Conservation (phyloP, 495 filamentous ascomycete species). For the Letharia columbiana region DNA sequence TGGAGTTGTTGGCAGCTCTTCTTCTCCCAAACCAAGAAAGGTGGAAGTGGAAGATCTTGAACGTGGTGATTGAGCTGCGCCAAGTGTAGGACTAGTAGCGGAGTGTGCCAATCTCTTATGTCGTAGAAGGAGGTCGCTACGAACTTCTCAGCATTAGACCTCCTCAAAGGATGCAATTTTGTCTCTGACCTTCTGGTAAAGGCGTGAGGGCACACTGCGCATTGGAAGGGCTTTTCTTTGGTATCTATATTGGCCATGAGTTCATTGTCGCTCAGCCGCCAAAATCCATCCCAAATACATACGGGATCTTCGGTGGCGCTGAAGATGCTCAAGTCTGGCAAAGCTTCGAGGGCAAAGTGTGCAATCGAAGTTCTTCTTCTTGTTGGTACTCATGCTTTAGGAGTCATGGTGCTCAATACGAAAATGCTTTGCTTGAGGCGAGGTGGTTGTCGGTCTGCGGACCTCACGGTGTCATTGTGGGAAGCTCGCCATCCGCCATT, state of each 20-base stretch:
- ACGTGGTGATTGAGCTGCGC: neutral
- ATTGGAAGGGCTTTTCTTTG: slow-evolving; percentile 3
- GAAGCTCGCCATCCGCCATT: too few relatives aligned
- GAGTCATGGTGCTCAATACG: too few relatives aligned
- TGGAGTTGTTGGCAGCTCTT: neutral
- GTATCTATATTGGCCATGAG: neutral
- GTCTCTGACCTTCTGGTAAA: neutral
- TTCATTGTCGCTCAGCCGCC: neutral
- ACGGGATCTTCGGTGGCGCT: neutral
- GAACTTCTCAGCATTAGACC: neutral
- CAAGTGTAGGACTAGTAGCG: too few relatives aligned
- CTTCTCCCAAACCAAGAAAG: neutral
- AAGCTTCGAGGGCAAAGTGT: neutral
- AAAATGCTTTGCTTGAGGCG: too few relatives aligned
- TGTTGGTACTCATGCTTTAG: too few relatives aligned
- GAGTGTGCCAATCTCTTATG: neutral
- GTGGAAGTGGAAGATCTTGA: neutral
- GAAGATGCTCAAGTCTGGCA: slow-evolving; percentile 3
- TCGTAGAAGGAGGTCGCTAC: slow-evolving; percentile 4
- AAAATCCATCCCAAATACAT: neutral
- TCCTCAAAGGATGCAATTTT: neutral
- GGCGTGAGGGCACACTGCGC: neutral
- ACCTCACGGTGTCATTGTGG: too few relatives aligned
- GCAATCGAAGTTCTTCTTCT: neutral
- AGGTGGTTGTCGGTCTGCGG: too few relatives aligned